These are phyloP conservation scores for Phaeomoniella chlamydospora DNA, from an alignment of 2,329 filamentous ascomycete genomes.

Conservation along the genomic window DNA sequence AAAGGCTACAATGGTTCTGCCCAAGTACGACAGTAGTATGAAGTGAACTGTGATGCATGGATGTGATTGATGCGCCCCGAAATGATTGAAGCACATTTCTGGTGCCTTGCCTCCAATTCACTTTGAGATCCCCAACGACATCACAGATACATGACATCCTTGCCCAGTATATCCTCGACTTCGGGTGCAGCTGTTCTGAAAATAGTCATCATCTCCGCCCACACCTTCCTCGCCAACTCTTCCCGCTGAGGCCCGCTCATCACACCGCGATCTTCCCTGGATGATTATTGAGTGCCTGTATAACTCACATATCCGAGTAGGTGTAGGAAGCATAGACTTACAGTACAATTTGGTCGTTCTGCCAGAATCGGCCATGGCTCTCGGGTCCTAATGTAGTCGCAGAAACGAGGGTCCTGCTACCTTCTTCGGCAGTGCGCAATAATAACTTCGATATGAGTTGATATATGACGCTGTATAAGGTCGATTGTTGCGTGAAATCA, in stretches of 20 bases:
- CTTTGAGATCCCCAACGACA: no score
- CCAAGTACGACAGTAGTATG: no score
- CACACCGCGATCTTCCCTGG: slow-evolving; percentile 7
- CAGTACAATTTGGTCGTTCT: slow-evolving; percentile 21
- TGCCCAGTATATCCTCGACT: slow-evolving; percentile 9
- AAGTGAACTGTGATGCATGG: no score
- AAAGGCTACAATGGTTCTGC: no score
- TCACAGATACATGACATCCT: background rate
- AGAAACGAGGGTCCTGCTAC: slow-evolving; percentile 26
- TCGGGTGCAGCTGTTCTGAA: slow-evolving; percentile 14
- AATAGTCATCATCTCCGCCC: slow-evolving; percentile 23
- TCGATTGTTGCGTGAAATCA: slow-evolving; percentile 16
- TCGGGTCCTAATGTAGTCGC: slow-evolving; percentile 26
- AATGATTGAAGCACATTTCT: no score
- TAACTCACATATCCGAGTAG: background rate
- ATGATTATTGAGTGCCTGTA: background rate
- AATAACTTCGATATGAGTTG: slow-evolving; percentile 22
- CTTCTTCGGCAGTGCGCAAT: slow-evolving; percentile 27
- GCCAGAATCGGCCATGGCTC: slow-evolving; percentile 28
- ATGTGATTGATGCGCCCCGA: no score
- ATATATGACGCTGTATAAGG: slow-evolving; percentile 9
- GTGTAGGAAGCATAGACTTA: slow-evolving; percentile 9
- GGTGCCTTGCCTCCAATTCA: no score
- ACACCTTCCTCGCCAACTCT: slow-evolving; percentile 21
- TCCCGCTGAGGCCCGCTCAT: slow-evolving; percentile 17